phyloP scores from a whole-genome alignment of 805 yeast genomes.

The Metschnikowia chrysomelidarum region DNA sequence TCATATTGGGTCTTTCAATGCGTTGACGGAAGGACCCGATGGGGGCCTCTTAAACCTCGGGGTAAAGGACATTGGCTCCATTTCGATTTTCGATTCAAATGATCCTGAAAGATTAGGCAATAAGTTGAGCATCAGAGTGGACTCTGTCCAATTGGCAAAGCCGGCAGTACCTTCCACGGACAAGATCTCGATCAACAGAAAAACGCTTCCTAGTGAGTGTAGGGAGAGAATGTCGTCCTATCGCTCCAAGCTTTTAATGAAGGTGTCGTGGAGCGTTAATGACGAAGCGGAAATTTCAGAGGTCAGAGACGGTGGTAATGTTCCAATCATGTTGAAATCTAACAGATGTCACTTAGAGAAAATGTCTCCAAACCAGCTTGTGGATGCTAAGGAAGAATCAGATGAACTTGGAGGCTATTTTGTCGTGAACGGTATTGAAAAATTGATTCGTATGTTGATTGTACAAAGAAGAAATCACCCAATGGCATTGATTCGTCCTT shows the following conservation, averaged over 20 bases:
- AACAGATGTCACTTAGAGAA: conserved; percentile 90
- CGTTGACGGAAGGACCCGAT: conserved; percentile 81
- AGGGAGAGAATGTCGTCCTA: conserved; percentile 88
- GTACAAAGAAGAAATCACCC: conserved; percentile 98
- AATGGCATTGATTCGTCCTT: conserved; percentile 95
- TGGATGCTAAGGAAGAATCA: conserved; percentile 77
- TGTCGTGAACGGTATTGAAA: conserved; percentile 94
- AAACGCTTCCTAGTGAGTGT: conserved; percentile 74
- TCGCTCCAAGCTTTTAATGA: conserved; percentile 72
- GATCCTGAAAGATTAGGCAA: conserved; percentile 75
- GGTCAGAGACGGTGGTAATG: conserved; percentile 83
- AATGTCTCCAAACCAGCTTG: conserved; percentile 78
- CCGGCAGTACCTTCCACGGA: conserved; percentile 75
- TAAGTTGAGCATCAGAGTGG: conserved; percentile 80
- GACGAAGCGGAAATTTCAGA: conserved; percentile 81
- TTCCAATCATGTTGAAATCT: conserved; percentile 88
- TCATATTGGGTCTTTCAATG: conserved; percentile 94
- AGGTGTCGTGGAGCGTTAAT: conserved; percentile 82
- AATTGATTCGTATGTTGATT: conserved; percentile 93
- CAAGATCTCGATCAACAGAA: conserved; percentile 72
- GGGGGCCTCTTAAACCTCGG: conserved; percentile 86
- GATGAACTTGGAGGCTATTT: conserved; percentile 98
- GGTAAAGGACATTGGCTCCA: conserved; percentile 83
- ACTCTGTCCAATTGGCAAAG: conserved; percentile 80
- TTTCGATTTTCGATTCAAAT: conserved; percentile 78